These are phyloP conservation scores for Pythium monospermum DNA, from an alignment of 352 stramenopile genomes.

Conservation along the genomic window DNA sequence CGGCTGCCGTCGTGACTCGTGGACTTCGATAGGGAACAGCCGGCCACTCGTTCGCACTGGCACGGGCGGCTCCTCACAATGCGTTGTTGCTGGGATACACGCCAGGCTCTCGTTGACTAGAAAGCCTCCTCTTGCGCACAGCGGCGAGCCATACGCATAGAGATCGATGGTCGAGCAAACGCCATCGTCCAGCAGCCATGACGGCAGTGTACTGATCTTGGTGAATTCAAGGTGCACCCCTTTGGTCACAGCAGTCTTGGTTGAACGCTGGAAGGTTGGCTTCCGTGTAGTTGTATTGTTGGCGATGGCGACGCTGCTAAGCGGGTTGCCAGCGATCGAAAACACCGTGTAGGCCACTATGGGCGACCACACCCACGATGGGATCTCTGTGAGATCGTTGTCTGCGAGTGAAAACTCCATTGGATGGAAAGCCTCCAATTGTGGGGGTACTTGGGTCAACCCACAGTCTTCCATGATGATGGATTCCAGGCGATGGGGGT, in stretches of 20 bases:
- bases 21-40: not conserved
- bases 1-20: not conserved
- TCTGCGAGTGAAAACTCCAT: not conserved
- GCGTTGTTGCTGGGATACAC: not conserved
- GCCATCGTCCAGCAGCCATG: not conserved
- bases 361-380: not conserved
- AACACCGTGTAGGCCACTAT: not conserved
- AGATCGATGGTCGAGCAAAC: not conserved
- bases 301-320: not conserved
- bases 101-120: not conserved
- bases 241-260: not conserved
- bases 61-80: not conserved
- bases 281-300: not conserved
- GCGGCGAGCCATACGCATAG: not conserved
- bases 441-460: not conserved
- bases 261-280: not conserved
- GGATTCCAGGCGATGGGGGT: not conserved
- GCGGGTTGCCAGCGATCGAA: conserved; percentile 1
- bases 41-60: not conserved
- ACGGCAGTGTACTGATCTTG: not conserved
- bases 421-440: not conserved
- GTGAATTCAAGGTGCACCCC: not conserved
- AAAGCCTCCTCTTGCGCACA: not conserved
- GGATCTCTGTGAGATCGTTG: not conserved
- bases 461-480: conserved; percentile 7